Base-by-base conservation (phyloP, 257 asterid species). In the Dorcoceras hygrometricum region DNA sequence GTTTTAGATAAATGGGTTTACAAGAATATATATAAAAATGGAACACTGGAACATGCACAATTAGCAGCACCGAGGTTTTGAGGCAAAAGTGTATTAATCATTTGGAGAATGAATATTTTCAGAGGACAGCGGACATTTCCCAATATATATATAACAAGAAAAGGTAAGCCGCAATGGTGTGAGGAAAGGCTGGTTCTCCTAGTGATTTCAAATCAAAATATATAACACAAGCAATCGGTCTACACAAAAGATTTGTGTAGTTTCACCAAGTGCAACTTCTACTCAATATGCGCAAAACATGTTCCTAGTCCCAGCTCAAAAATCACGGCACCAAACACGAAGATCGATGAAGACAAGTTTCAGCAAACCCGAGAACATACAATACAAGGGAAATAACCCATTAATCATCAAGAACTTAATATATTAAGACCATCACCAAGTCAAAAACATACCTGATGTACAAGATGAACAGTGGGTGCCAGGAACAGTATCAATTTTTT, bases 381-480 rank as follows among this genome's bases (percentile, higher is more conserved):
- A 27, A 4, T 27, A 36, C 11, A 59, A 16, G 23, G 19, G 31
- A 55, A 18, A 5, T 19, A 9, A 31, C 2, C 65, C 27, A 14
- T 16, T 27, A 55, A 61, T 39, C n/a, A 69, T 65, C 51, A 53
- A 58, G 31, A 65, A 55, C 32, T 58, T 27, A 48, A 63, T 56
- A 28, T 8, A 24, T 16, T 8, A 29, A 64, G 4, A 19, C 9
- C 27, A 56, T 18, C 7, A 43, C 48, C 51, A 24, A 4, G 46
- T 34, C 55, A 18, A 7, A 58, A 28, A 59, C 79, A 74, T 78
- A 70, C 99, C 97, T 85, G 94, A 12, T 78, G 89, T n/a, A 93
- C 97, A 77, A 84, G 95, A 71, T 74, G 84, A 72, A 93, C 96
- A 53, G 95, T 88, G 62, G 97, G 91, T 54, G 90, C 86, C 87